Evolutionary conservation across 108 stramenopile species (phyloP).

Genomic region (Stephanodiscus triporus): DNA sequence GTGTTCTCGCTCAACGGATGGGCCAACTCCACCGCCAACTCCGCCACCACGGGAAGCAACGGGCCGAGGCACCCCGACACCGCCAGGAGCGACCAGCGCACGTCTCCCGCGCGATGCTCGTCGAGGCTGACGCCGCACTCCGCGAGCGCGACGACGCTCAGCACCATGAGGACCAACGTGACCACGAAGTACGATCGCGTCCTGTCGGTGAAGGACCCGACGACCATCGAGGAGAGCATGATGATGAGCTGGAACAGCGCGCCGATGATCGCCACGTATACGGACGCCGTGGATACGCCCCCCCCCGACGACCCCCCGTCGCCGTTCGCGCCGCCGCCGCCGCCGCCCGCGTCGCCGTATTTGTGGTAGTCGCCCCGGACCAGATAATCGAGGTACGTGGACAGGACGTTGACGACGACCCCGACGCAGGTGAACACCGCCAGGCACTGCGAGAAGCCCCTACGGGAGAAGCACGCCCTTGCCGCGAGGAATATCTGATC

Average conservation of each 20-base stretch:
- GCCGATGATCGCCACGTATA: slow-evolving; percentile 82
- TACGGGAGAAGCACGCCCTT: slow-evolving; percentile 74
- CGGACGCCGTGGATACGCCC: slow-evolving; percentile 48
- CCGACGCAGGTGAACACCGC: slow-evolving; percentile 78
- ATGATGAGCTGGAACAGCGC: slow-evolving; percentile 82
- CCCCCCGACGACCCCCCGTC: slow-evolving; percentile 12
- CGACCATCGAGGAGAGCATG: slow-evolving; percentile 82
- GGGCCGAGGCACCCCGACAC: slow-evolving; percentile 84
- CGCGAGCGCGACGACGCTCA: slow-evolving; percentile 83
- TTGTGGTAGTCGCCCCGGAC: slow-evolving; percentile 62
- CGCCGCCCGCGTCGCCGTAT: background rate
- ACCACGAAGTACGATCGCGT: slow-evolving; percentile 83
- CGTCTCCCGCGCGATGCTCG: slow-evolving; percentile 62
- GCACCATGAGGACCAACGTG: slow-evolving; percentile 67
- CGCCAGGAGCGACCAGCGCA: slow-evolving; percentile 71
- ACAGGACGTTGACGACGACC: slow-evolving; percentile 83
- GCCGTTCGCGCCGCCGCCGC: background rate
- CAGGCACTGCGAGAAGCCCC: slow-evolving; percentile 78
- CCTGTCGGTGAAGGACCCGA: slow-evolving; percentile 77
- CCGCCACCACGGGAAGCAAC: slow-evolving; percentile 83
- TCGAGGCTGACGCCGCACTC: slow-evolving; percentile 88
- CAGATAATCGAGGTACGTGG: slow-evolving; percentile 86
- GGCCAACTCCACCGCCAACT: slow-evolving; percentile 83
- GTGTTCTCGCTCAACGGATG: slow-evolving; percentile 88
- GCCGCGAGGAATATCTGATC: slow-evolving; percentile 78